Conservation (phyloP, 139 green algal species). For the Chlamydomonas incerta region DNA sequence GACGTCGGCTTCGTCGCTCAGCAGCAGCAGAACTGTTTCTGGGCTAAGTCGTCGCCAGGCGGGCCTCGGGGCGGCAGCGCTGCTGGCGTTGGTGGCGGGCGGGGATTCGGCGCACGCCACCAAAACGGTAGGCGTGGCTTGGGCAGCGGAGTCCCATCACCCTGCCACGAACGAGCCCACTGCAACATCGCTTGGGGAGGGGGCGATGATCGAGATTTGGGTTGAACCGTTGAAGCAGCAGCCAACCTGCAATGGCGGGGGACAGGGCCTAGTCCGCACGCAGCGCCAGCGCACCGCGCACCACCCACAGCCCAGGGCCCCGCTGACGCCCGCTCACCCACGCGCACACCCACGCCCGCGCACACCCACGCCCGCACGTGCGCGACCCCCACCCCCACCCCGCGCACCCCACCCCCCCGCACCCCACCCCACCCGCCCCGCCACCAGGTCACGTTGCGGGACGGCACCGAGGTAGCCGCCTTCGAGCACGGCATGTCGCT, state of each 20-base stretch:
- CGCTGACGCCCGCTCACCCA: neutral
- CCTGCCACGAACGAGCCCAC: too few species aligned
- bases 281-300: too few species aligned
- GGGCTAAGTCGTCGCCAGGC: conserved; percentile 3
- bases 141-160: too few species aligned
- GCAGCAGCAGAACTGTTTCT: neutral
- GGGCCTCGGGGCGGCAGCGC: neutral
- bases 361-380: too few species aligned
- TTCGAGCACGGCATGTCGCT: conserved; percentile 67
- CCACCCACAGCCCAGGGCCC: too few species aligned
- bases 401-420: neutral
- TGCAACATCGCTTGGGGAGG: too few species aligned
- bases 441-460: conserved; percentile 48
- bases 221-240: too few species aligned
- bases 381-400: too few species aligned
- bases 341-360: neutral
- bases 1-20: neutral
- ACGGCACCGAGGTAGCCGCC: conserved; percentile 47
- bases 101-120: neutral
- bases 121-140: conserved; percentile 1
- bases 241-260: too few species aligned
- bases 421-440: neutral
- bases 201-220: too few species aligned
- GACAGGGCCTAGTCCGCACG: too few species aligned
- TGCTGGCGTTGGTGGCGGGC: neutral